These are phyloP conservation scores for Starmera caribaea DNA, from an alignment of 805 yeast species.

Conservation along the genomic window DNA sequence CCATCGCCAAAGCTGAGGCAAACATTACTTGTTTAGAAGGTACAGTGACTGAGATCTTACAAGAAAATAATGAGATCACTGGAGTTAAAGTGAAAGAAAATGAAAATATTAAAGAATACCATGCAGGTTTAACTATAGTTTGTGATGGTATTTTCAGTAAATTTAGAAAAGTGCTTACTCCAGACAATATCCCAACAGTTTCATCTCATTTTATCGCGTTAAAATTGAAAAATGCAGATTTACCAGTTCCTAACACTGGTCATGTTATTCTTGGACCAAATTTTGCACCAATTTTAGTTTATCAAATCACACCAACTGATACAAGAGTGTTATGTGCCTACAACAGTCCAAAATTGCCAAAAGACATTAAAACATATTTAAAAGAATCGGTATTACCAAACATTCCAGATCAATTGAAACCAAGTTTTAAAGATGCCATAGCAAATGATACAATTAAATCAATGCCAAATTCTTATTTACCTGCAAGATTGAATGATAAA, in stretches of 20 bases:
- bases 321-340: constrained; percentile 88
- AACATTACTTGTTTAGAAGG: constrained; percentile 79
- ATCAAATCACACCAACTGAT: constrained; percentile 75
- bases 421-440: constrained; percentile 63
- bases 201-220: constrained; percentile 86
- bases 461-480: constrained; percentile 90
- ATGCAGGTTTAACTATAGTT: constrained; percentile 58
- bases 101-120: constrained; percentile 34
- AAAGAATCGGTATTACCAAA: constrained; percentile 49
- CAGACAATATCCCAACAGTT: constrained; percentile 52
- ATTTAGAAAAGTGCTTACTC: constrained; percentile 66
- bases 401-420: constrained; percentile 54
- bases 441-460: constrained; percentile 50
- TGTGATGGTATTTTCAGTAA: constrained; percentile 95
- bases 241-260: constrained; percentile 72
- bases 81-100: constrained; percentile 63
- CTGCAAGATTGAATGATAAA: constrained; percentile 62
- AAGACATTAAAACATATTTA: constrained; percentile 55
- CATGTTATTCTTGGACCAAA: constrained; percentile 75
- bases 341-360: constrained; percentile 65
- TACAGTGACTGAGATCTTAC: constrained; percentile 59
- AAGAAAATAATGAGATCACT: constrained; percentile 47
- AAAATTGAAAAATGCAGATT: constrained; percentile 59
- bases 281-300: constrained; percentile 81
- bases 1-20: constrained; percentile 54